Evolutionary conservation across 2,329 filamentous ascomycete species (phyloP).

Genomic region (Talaromyces sp.): DNA sequence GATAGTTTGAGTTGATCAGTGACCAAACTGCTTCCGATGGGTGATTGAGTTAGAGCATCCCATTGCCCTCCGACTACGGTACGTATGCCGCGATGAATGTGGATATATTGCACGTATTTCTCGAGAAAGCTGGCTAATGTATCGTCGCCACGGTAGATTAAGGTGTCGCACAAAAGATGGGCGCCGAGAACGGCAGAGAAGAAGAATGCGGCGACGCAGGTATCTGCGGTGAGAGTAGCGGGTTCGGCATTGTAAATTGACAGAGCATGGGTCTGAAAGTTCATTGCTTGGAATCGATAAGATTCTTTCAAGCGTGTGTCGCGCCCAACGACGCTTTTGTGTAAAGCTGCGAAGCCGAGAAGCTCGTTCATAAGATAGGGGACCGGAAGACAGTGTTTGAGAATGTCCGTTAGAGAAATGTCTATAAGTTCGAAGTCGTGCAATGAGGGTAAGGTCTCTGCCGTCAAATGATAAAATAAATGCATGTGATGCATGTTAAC

Average conservation of each 20-base stretch:
- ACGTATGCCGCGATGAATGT: constrained; percentile 1
- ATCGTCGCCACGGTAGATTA: constrained; percentile 1
- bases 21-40: not conserved
- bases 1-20: not conserved
- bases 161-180: constrained; percentile 4
- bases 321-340: not conserved
- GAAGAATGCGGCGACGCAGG: constrained; percentile 1
- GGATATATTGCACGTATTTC: not conserved
- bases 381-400: not conserved
- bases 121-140: not conserved
- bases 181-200: constrained; percentile 6
- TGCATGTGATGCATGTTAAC: constrained; percentile 5
- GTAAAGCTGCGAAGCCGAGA: constrained; percentile 7
- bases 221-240: not conserved
- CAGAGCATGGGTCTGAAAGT: constrained; percentile 4
- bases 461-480: not conserved
- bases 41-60: not conserved
- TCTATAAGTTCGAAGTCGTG: not conserved
- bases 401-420: not conserved
- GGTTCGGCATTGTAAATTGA: not conserved
- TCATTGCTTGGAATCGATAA: constrained; percentile 1
- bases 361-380: constrained; percentile 13
- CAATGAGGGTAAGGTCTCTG: not conserved
- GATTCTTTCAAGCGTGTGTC: not conserved
- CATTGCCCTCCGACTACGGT: not conserved